Percentiles rank a stretch among this genome's conserved stretches.
These are phyloP conservation scores for Zasmidium angulare DNA, from an alignment of 2,329 filamentous ascomycete genomes.

Conservation along the genomic window DNA sequence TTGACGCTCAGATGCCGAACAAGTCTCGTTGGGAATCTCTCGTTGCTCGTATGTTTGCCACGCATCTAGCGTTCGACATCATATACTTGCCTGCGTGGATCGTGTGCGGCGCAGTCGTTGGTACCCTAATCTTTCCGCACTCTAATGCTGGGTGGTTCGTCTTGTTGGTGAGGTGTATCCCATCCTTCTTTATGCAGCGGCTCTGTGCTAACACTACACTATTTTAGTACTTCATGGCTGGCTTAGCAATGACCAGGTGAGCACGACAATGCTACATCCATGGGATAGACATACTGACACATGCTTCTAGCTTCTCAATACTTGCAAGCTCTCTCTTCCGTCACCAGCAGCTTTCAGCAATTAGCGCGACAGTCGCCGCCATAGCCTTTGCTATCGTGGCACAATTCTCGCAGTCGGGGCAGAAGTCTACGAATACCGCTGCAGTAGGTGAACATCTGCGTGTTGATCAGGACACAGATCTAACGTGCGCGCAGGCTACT, in stretches of 20 bases:
- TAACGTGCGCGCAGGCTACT: conserved; percentile 56
- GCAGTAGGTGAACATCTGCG: conserved; percentile 32
- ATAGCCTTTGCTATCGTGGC: conserved; percentile 76
- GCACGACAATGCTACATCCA: conserved; percentile 35
- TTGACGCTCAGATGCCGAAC: conserved; percentile 87
- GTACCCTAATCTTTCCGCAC: conserved; percentile 53
- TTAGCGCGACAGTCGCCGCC: conserved; percentile 68
- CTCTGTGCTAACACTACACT: neutral
- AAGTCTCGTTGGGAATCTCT: conserved; percentile 71
- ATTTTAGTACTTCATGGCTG: conserved; percentile 62
- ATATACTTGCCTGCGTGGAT: conserved; percentile 82
- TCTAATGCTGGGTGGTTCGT: conserved; percentile 45
- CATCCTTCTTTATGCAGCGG: neutral
- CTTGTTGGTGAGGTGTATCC: conserved; percentile 44
- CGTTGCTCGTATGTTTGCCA: conserved; percentile 69
- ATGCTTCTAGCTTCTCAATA: conserved; percentile 66
- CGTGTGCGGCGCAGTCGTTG: conserved; percentile 67
- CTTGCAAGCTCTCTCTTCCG: conserved; percentile 80
- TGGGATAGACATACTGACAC: conserved; percentile 64
- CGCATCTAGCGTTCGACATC: conserved; percentile 74
- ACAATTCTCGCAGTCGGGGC: conserved; percentile 54
- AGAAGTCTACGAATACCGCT: conserved; percentile 60
- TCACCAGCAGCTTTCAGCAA: conserved; percentile 80
- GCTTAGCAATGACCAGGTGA: conserved; percentile 63
- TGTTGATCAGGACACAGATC: no score